These are phyloP conservation scores for Annulohypoxylon bovei DNA, from an alignment of 495 filamentous ascomycete species.

Conservation along the genomic window DNA sequence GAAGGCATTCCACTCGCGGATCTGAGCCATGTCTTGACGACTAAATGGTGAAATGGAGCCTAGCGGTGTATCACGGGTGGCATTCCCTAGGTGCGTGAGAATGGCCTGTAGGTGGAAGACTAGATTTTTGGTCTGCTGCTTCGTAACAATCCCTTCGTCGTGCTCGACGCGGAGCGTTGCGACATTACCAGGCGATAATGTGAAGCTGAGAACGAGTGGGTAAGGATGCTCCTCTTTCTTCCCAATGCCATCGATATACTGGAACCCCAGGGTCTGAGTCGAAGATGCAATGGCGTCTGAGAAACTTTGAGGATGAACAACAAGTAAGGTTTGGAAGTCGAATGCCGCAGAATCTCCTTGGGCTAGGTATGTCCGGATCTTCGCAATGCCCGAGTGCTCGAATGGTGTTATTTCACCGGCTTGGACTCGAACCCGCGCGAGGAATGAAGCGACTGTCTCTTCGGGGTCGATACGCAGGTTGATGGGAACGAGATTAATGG, in stretches of 20 bases:
- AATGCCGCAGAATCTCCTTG: background rate
- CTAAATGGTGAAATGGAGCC: background rate
- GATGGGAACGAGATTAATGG: background rate
- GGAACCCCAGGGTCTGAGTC: background rate
- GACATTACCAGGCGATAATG: background rate
- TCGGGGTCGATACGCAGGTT: background rate
- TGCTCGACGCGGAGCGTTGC: background rate
- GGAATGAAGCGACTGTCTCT: background rate
- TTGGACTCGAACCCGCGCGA: background rate
- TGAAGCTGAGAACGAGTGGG: background rate
- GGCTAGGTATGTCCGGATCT: background rate
- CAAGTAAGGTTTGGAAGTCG: background rate
- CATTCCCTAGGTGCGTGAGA: background rate
- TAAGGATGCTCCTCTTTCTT: background rate
- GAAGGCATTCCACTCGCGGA: background rate
- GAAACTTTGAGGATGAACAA: background rate
- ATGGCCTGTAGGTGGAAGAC: background rate
- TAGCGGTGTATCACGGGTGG: background rate
- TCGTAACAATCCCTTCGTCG: background rate
- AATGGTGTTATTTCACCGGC: background rate
- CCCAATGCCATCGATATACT: background rate
- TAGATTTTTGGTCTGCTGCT: background rate
- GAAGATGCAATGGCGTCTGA: background rate
- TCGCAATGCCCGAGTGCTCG: background rate
- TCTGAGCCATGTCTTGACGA: background rate